Percentiles rank a stretch among this genome's conserved stretches.
Conservation (phyloP, 2,329 filamentous ascomycete species). For the Huntiella abstrusa region DNA sequence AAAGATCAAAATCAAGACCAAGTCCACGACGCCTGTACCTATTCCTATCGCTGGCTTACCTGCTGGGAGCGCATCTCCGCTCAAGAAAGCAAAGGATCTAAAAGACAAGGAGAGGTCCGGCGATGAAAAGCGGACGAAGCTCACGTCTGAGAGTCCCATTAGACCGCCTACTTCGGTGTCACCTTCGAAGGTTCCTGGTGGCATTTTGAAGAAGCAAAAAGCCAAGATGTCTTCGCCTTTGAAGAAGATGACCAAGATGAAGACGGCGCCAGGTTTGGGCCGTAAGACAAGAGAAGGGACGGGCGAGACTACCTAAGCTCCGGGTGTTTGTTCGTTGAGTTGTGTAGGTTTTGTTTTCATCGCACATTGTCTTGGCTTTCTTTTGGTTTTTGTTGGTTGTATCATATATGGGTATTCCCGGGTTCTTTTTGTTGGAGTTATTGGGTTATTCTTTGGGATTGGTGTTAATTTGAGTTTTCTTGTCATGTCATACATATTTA, state of each 20-base stretch:
- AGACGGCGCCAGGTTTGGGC: slow-evolving; percentile 14
- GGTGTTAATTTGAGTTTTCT: slow-evolving; percentile 9
- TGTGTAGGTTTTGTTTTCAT: too few species aligned
- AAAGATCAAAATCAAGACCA: slow-evolving; percentile 36
- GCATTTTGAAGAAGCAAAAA: slow-evolving; percentile 26
- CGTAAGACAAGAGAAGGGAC: slow-evolving; percentile 31
- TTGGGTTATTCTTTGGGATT: slow-evolving; percentile 5
- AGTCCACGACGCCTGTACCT: slow-evolving; percentile 16
- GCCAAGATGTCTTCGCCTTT: slow-evolving; percentile 11
- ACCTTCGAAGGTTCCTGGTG: slow-evolving; percentile 14
- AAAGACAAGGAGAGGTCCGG: slow-evolving; percentile 39
- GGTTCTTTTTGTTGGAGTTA: slow-evolving; percentile 13
- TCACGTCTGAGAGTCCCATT: slow-evolving; percentile 17
- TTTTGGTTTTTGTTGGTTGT: not conserved
- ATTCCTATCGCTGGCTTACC: not conserved
- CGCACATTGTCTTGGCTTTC: slow-evolving; percentile 16
- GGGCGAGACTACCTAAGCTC: slow-evolving; percentile 26
- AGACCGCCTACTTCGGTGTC: slow-evolving; percentile 20
- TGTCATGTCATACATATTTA: slow-evolving; percentile 1
- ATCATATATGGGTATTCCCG: not conserved
- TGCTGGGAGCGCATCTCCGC: not conserved
- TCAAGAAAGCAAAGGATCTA: slow-evolving; percentile 24
- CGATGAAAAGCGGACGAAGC: slow-evolving; percentile 18
- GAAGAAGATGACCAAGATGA: slow-evolving; percentile 17
- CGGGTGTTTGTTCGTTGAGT: too few species aligned